Base-by-base conservation (phyloP, 2,329 filamentous ascomycete genomes). In the Cladosporium sp. region DNA sequence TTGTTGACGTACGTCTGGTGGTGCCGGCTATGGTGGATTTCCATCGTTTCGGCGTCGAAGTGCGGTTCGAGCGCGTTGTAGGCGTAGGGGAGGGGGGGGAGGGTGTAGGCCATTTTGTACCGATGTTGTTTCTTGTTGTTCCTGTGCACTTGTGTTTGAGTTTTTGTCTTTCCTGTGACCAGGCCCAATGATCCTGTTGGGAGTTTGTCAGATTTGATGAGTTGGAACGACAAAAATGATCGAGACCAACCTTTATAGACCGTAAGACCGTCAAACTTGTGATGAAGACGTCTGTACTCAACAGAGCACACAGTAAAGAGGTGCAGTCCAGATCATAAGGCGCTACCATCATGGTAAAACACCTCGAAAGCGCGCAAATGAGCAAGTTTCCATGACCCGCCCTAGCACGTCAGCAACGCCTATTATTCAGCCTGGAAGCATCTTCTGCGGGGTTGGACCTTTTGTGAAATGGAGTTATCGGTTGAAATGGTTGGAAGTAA, bases 41-140 rank as follows among this genome's bases (percentile, higher is more conserved):
- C 82, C 87, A 91, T 91, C 68, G 89, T 91, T 67, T 89, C 80
- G 59, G 74, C 76, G 29, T 85, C 88, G 73, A 91, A 89, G 71
- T 83, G 79, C 8, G 85, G 85, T 68, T 88, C 84, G 43, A 88
- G 74, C 29, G 84, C 85, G 82, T 86, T 61, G 56, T 64, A 65
- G 38, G 22, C 49, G 52, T 66, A 65, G 54, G 56, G 56, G 15
- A 66, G 57, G 18, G 54, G 54, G 9, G 63, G 64, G 2, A 66
- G 57, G 12, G 60, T 59, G 58, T 63, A 66, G 24, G 62, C 37
- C 45, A 48, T 48, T 18, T 9, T 43, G n/a, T n/a, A n/a, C n/a
- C n/a, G n/a, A n/a, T 17, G 47, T 47, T n/a, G 27, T 3, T 20
- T 30, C n/a, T n/a, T n/a, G n/a, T n/a, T n/a, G n/a, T n/a, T n/a